Conservation (phyloP, 2,329 filamentous ascomycete genomes). For the Lasiodiplodia citricola region DNA sequence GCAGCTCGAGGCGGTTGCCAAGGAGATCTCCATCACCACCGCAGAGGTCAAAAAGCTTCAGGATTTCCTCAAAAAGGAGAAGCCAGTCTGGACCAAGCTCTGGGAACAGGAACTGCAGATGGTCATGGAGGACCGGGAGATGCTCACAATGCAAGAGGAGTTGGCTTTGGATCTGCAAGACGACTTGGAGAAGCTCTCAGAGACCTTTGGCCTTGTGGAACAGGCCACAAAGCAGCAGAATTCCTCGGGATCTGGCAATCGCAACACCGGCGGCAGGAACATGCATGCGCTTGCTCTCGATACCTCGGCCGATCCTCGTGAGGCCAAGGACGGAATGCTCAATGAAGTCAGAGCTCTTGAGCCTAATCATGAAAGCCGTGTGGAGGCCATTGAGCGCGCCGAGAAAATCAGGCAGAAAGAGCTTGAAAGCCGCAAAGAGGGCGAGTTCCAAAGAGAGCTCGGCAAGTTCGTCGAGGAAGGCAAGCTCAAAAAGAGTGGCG, state of each 20-base stretch:
- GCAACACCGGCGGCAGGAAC: constrained; percentile 55
- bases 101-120: constrained; percentile 98
- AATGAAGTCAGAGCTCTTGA: constrained; percentile 92
- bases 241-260: constrained; percentile 66
- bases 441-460: constrained; percentile 85
- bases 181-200: constrained; percentile 90
- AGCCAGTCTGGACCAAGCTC: constrained; percentile 97
- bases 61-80: constrained; percentile 88
- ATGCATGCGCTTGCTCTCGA: constrained; percentile 48
- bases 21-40: constrained; percentile 80
- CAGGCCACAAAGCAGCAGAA: constrained; percentile 97
- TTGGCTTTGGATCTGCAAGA: constrained; percentile 90
- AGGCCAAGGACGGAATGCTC: constrained; percentile 88
- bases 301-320: constrained; percentile 68
- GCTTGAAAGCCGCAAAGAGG: constrained; percentile 73
- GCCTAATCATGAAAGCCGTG: constrained; percentile 88
- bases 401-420: constrained; percentile 91
- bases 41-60: constrained; percentile 94
- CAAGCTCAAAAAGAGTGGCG: constrained; percentile 93
- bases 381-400: constrained; percentile 96
- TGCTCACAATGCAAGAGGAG: constrained; percentile 95
- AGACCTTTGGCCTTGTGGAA: constrained; percentile 94
- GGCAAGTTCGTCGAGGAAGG: constrained; percentile 84
- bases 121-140: constrained; percentile 92
- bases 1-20: constrained; percentile 86